phyloP scores from a whole-genome alignment of 1,284 basidiomycete species.

The Dichomitus squalens region DNA sequence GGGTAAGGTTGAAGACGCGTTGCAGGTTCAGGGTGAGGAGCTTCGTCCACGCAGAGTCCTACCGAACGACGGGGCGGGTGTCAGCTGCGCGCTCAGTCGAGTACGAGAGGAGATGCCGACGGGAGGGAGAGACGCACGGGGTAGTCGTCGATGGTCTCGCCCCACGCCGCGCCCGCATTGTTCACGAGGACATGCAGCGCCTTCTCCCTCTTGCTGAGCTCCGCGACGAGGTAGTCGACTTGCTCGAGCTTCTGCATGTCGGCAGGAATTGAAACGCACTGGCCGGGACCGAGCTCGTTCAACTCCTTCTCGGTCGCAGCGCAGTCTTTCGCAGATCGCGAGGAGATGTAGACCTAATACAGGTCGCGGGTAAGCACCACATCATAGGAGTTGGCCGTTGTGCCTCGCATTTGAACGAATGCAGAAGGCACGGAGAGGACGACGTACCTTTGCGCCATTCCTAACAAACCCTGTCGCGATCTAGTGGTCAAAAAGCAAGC shows the following conservation, averaged over 20 bases:
- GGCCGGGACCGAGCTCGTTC: slow-evolving; percentile 55
- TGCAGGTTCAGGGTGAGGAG: slow-evolving; percentile 69
- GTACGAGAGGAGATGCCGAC: no score
- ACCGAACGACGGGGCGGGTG: not conserved
- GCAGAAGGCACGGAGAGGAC: slow-evolving; percentile 1
- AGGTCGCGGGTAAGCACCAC: not conserved
- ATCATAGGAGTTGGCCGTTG: not conserved
- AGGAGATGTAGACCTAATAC: slow-evolving; percentile 54
- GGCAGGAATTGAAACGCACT: slow-evolving; percentile 59
- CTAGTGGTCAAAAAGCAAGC: slow-evolving; percentile 35
- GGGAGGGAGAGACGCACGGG: slow-evolving; percentile 48
- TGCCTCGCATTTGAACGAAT: not conserved
- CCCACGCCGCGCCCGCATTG: slow-evolving; percentile 73
- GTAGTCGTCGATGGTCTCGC: slow-evolving; percentile 56
- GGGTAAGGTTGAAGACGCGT: slow-evolving; percentile 71
- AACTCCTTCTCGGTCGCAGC: slow-evolving; percentile 58
- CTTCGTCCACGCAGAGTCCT: slow-evolving; percentile 60
- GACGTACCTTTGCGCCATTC: slow-evolving; percentile 62
- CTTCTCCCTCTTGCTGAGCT: slow-evolving; percentile 53
- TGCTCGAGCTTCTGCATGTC: slow-evolving; percentile 64
- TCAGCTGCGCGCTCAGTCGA: not conserved
- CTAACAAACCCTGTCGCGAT: slow-evolving; percentile 68
- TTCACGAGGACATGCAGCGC: slow-evolving; percentile 66
- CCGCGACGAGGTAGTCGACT: slow-evolving; percentile 54
- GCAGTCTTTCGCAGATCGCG: slow-evolving; percentile 61